Conservation (phyloP, 23 red algal species). For the Gracilaria gracilis region DNA sequence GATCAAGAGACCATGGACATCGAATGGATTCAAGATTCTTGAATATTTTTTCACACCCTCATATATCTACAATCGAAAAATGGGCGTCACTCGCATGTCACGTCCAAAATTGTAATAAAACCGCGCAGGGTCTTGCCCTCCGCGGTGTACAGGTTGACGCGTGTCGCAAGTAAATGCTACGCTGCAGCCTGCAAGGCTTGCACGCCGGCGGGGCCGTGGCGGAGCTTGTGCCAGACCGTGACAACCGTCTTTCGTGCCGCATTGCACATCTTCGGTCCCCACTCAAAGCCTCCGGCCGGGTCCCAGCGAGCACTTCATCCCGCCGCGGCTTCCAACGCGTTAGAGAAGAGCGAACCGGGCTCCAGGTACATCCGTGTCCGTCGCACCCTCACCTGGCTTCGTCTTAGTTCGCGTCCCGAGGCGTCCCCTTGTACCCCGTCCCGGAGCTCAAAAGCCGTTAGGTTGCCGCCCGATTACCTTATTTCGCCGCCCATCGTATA, state of each 20-base stretch:
- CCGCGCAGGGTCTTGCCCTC: not conserved
- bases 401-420: not conserved
- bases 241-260: too few relatives aligned
- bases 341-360: not conserved
- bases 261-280: not conserved
- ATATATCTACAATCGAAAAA: too few relatives aligned
- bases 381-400: not conserved
- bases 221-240: too few relatives aligned
- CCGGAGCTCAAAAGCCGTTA: not conserved
- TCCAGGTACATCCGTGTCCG: not conserved
- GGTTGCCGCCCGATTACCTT: not conserved
- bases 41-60: too few relatives aligned
- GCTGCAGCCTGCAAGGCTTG: too few relatives aligned
- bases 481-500: not conserved
- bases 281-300: not conserved
- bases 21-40: too few relatives aligned
- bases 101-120: not conserved
- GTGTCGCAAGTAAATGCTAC: too few relatives aligned
- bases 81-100: too few relatives aligned
- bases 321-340: too few relatives aligned
- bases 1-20: too few relatives aligned
- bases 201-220: too few relatives aligned
- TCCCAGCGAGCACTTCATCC: not conserved
- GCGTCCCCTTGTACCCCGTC: not conserved
- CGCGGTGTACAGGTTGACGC: not conserved